Evolutionary conservation across 345 rosid genomes (phyloP).

Genomic region (Nephelium lappaceum): DNA sequence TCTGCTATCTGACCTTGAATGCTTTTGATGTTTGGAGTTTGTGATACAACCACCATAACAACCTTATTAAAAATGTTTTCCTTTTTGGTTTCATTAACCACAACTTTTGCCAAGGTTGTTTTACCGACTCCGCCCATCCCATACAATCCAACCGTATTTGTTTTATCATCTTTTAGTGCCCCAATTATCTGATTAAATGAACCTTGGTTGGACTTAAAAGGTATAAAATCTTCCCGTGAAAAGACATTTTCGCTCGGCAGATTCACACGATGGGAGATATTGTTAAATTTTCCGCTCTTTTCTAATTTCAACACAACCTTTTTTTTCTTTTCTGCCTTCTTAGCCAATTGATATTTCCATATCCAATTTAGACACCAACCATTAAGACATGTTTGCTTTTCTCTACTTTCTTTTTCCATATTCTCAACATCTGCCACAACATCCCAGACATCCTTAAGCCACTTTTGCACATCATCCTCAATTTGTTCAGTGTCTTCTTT

Average conservation of each 20-base stretch:
- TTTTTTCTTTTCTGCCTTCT: background rate
- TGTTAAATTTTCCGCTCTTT: background rate
- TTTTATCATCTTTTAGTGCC: background rate
- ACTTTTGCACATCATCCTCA: background rate
- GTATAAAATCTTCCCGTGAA: background rate
- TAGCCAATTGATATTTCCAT: background rate
- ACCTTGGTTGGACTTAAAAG: background rate
- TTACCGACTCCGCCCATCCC: constrained; percentile 25
- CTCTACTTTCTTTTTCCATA: background rate
- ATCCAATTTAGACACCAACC: constrained; percentile 2
- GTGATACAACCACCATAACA: background rate
- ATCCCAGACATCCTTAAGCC: background rate
- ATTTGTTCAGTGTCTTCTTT: background rate
- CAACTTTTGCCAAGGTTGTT: constrained; percentile 16
- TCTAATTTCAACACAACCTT: background rate
- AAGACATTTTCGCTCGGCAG: background rate
- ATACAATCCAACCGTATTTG: constrained; percentile 14
- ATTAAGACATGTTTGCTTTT: background rate
- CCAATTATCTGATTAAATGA: background rate
- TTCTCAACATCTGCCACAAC: background rate
- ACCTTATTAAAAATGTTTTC: constrained; percentile 17
- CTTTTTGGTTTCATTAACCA: background rate
- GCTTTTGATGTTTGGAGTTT: background rate
- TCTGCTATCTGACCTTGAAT: constrained; percentile 15
- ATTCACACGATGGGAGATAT: background rate